Conservation (phyloP, 129 eudicot genomes). For the Centella asiatica region DNA sequence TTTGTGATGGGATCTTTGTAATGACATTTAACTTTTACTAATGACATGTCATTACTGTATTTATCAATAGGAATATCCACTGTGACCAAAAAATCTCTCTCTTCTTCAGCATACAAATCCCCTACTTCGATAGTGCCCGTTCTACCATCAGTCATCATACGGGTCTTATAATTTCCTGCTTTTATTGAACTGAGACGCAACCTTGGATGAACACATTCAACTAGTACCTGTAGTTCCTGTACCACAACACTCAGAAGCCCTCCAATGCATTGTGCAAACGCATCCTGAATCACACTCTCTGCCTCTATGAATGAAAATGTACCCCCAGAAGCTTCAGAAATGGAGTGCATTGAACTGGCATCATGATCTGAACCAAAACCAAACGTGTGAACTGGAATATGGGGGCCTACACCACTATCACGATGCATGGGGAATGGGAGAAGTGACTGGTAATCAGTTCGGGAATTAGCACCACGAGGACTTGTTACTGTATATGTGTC, state of each 20-base stretch:
- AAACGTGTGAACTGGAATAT: conserved; percentile 74
- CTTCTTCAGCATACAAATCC: conserved; percentile 91
- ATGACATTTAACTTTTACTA: conserved; percentile 42
- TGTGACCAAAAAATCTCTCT: conserved; percentile 54
- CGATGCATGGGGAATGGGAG: conserved; percentile 50
- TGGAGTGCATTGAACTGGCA: conserved; percentile 66
- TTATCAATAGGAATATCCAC: conserved; percentile 43
- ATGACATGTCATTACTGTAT: conserved; percentile 25
- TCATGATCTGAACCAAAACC: conserved; percentile 96
- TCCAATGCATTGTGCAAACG: conserved; percentile 96
- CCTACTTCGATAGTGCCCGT: conserved; percentile 55
- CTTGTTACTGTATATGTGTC: conserved; percentile 58
- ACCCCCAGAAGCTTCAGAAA: conserved; percentile 83
- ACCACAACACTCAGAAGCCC: conserved; percentile 84
- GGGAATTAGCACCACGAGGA: conserved; percentile 23
- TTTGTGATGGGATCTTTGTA: conserved; percentile 49
- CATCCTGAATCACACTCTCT: conserved; percentile 75
- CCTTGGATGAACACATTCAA: conserved; percentile 51
- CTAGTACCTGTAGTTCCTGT: conserved; percentile 57
- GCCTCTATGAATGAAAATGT: conserved; percentile 86
- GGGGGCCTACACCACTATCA: conserved; percentile 24
- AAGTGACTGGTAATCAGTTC: conserved; percentile 27
- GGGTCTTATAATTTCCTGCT: conserved; percentile 61
- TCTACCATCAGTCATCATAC: conserved; percentile 26
- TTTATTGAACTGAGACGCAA: conserved; percentile 42